A percentile compares a stretch with the other conserved stretches of the same genome.
Evolutionary conservation across 441 rosid species (phyloP).

Genomic region (Gossypium davidsonii): DNA sequence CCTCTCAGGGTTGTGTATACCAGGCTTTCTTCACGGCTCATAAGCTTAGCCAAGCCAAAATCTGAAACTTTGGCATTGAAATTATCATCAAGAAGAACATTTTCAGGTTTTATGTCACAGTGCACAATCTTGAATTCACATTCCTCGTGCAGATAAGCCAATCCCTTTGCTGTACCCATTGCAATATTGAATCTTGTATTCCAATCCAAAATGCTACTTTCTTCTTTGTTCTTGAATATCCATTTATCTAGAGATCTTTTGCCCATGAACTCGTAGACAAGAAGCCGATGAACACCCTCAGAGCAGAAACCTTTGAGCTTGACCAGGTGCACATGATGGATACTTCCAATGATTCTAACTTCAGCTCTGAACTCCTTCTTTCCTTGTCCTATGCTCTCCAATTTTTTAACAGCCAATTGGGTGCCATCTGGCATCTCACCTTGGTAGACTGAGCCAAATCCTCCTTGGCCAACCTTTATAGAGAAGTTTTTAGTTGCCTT

Average conservation of each 20-base stretch:
- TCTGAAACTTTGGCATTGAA: conserved; percentile 38
- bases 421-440: conserved; percentile 31
- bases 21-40: conserved; percentile 39
- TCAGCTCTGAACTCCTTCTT: conserved; percentile 37
- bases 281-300: conserved; percentile 32
- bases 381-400: conserved; percentile 38
- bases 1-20: conserved; percentile 36
- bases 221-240: conserved; percentile 28
- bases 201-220: conserved; percentile 26
- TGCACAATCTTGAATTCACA: conserved; percentile 38
- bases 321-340: conserved; percentile 37
- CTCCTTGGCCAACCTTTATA: conserved; percentile 34
- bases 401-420: conserved; percentile 32
- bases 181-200: conserved; percentile 32
- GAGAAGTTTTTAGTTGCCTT: conserved; percentile 29
- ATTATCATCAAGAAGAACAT: conserved; percentile 35
- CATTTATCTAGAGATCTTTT: conserved; percentile 38
- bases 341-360: conserved; percentile 32
- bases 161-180: conserved; percentile 35
- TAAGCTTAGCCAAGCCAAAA: conserved; percentile 41
- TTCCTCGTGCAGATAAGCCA: conserved; percentile 42
- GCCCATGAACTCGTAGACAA: conserved; percentile 38
- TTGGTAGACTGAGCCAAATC: conserved; percentile 40
- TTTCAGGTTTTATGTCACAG: conserved; percentile 40
- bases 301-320: conserved; percentile 37